These are phyloP conservation scores for Venturia effusa DNA, from an alignment of 2,329 filamentous ascomycete genomes.

Conservation along the genomic window DNA sequence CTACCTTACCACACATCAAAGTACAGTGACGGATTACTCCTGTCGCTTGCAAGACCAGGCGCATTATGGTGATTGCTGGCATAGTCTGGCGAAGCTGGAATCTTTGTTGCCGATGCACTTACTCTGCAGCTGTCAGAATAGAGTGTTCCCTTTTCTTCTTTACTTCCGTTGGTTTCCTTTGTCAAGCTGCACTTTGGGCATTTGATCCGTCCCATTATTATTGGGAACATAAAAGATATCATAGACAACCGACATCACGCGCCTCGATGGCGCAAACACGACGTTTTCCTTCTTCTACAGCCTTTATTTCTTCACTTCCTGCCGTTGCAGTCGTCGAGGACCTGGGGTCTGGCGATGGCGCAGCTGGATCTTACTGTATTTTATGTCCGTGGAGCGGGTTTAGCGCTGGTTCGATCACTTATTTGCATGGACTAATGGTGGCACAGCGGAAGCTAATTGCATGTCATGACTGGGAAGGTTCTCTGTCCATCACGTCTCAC, in stretches of 20 bases:
- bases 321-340: neutral
- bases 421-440: neutral
- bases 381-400: neutral
- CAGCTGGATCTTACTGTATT: neutral
- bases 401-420: neutral
- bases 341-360: neutral
- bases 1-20: neutral
- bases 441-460: neutral
- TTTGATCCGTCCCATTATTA: neutral
- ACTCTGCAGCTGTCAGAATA: neutral
- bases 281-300: neutral
- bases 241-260: neutral
- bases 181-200: neutral
- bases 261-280: neutral
- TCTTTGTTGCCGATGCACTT: neutral
- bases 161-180: neutral
- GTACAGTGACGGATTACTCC: neutral
- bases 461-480: neutral
- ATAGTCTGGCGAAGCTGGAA: neutral
- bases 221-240: neutral
- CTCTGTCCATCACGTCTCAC: neutral
- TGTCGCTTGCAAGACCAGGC: neutral
- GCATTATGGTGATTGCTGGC: neutral
- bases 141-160: neutral
- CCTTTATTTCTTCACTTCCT: neutral